Conservation (phyloP, 2,329 filamentous ascomycete species). For the Mollisiaceae sp. region DNA sequence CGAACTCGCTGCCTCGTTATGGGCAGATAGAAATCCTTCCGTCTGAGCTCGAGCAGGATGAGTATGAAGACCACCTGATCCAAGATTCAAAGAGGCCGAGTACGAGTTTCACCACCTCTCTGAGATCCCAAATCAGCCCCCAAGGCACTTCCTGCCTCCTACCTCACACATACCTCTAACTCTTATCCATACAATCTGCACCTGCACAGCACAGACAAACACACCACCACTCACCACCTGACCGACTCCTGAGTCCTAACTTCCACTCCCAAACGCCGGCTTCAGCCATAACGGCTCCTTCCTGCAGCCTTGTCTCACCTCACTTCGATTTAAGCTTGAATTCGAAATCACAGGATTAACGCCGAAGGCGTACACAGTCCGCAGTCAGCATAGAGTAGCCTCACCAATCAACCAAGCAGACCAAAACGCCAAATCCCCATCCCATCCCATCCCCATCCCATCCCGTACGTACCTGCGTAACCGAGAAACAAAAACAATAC, state of each 20-base stretch:
- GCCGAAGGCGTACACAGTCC: not conserved
- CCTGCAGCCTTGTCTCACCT: not conserved
- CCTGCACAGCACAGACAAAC: slow-evolving; percentile 7
- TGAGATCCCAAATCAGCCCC: not conserved
- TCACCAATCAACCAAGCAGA: not conserved
- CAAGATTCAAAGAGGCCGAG: not conserved
- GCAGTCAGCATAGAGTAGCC: not conserved
- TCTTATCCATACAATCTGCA: not conserved
- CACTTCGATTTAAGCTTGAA: not conserved
- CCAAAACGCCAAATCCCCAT: not conserved
- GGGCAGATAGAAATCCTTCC: too few species aligned
- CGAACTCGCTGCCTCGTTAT: too few species aligned
- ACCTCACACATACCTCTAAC: not conserved
- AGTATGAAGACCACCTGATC: not conserved
- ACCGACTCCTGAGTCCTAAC: not conserved
- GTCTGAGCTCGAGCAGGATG: not conserved
- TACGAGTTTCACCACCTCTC: not conserved
- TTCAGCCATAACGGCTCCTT: not conserved
- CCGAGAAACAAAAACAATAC: not conserved
- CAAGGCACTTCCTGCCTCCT: not conserved
- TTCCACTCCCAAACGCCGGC: not conserved
- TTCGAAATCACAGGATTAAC: not conserved
- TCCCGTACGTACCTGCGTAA: slow-evolving; percentile 1
- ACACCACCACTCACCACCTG: not conserved
- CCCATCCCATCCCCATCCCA: not conserved